These are phyloP conservation scores for Hypoxylon sp. DNA, from an alignment of 2,329 filamentous ascomycete species.

Conservation along the genomic window DNA sequence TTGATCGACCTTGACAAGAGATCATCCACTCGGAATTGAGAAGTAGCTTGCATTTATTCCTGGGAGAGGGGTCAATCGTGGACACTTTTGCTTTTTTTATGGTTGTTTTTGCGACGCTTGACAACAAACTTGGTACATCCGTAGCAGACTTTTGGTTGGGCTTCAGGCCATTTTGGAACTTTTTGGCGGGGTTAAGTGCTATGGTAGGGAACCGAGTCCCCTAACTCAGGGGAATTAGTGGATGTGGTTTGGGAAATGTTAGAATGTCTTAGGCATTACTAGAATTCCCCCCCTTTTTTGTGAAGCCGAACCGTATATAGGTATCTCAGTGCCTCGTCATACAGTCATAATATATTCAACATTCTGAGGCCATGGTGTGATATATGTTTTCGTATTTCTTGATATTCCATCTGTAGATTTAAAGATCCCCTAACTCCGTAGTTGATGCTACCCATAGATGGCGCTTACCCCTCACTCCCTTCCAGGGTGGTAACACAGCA, in stretches of 20 bases:
- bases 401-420: slow-evolving; percentile 9
- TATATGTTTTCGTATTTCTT: slow-evolving; percentile 4
- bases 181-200: slow-evolving; percentile 16
- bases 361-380: slow-evolving; percentile 34
- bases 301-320: slow-evolving; percentile 18
- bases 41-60: slow-evolving; percentile 23
- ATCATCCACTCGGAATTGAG: neutral
- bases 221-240: slow-evolving; percentile 3
- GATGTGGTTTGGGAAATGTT: slow-evolving; percentile 20
- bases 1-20: slow-evolving; percentile 20
- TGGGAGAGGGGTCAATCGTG: neutral
- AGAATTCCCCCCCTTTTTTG: slow-evolving; percentile 8
- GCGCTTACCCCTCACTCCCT: slow-evolving; percentile 1
- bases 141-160: slow-evolving; percentile 29
- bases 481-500: slow-evolving; percentile 5
- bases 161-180: slow-evolving; percentile 21
- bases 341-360: slow-evolving; percentile 30
- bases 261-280: slow-evolving; percentile 7
- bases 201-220: neutral
- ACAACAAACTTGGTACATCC: slow-evolving; percentile 11
- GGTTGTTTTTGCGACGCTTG: neutral
- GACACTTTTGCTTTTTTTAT: neutral
- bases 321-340: slow-evolving; percentile 33
- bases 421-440: slow-evolving; percentile 14
- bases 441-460: slow-evolving; percentile 14